A percentile compares a stretch with the other conserved stretches of the same genome.
Evolutionary conservation across 2,329 filamentous ascomycete genomes (phyloP).

Genomic region (Exophiala dermatitidis): DNA sequence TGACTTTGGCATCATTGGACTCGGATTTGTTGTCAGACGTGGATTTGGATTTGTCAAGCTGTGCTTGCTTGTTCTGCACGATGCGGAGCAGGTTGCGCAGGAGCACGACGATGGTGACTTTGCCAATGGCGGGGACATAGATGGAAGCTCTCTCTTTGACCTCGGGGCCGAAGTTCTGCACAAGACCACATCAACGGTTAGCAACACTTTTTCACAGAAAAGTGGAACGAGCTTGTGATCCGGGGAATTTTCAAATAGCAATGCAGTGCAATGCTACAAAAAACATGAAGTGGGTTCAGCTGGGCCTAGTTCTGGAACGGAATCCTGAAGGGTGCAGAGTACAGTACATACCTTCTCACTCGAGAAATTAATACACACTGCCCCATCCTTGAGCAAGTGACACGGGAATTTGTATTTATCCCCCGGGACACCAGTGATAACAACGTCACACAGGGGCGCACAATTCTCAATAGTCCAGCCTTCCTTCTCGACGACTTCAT

Average conservation of each 20-base stretch:
- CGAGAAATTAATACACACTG: constrained; percentile 98
- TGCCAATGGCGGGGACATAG: constrained; percentile 93
- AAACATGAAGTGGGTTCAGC: no score
- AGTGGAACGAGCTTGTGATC: not conserved
- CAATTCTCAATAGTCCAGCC: constrained; percentile 74
- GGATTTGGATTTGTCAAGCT: not conserved
- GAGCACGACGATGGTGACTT: constrained; percentile 90
- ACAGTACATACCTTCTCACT: constrained; percentile 61
- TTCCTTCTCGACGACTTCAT: constrained; percentile 78
- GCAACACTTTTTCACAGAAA: not conserved
- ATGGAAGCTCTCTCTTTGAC: constrained; percentile 95
- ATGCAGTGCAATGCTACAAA: no score
- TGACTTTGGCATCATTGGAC: not conserved
- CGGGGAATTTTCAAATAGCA: not conserved
- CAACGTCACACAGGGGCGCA: constrained; percentile 80
- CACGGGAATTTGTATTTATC: constrained; percentile 86
- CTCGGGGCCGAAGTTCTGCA: constrained; percentile 73
- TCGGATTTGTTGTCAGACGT: not conserved
- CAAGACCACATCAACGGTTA: not conserved
- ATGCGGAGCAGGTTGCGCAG: constrained; percentile 78
- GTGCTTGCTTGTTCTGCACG: constrained; percentile 37
- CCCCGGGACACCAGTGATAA: constrained; percentile 85
- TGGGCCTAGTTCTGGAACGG: no score
- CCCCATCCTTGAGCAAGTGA: constrained; percentile 74
- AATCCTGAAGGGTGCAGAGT: no score